Base-by-base conservation (phyloP, 306 rosid species). In the Cucurbita ficifolia region DNA sequence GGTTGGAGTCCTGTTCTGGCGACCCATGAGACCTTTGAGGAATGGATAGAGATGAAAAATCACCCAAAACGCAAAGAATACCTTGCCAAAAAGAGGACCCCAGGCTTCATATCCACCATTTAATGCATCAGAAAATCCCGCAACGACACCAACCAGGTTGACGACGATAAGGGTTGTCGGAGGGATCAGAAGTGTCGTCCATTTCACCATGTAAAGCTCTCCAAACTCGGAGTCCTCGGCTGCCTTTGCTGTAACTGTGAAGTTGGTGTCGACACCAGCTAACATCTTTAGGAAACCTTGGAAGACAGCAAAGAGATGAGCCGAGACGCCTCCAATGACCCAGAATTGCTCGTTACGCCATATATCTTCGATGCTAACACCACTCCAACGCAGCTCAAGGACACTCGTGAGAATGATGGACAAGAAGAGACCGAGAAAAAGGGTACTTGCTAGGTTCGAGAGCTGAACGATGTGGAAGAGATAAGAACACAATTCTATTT, bases 1-100 rank as follows among this genome's bases (percentile, higher is more conserved):
- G 71, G 98, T 93, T 43, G 98, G 98, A 13, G 98, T 93, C 22
- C 96, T 76, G 85, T 90, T 93, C 57, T 90, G 97, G 78, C 98
- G 92, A 57, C 97, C 98, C 98, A 93, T 93, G 54, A 93, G 96
- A 84, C 98, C 98, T 79, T 93, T 93, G 22, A 93, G 92, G 96
- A 93, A 93, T 6, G 98, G 98, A 46, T 93, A 93, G 76, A 93
- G 97, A 82, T 93, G 98, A 42, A 90, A 80, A 24, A 93, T 88
- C 14, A 93, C 98, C 98, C 98, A 93, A 43, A 88, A 88, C 56
- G 97, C 94, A 50, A 90, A 93, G 92, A 93, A 93, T 67, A 90
- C 96, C 48, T 93, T 93, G 53, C 98, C 98, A 65, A 93, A 81
- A 48, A 93, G 90, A 57, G 98, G 97, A 38, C 98, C 98, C 98